A percentile compares a stretch with the other conserved stretches of the same genome.
Evolutionary conservation across 768 basidiomycete genomes (phyloP).

Genomic region (Auriscalpium vulgare): DNA sequence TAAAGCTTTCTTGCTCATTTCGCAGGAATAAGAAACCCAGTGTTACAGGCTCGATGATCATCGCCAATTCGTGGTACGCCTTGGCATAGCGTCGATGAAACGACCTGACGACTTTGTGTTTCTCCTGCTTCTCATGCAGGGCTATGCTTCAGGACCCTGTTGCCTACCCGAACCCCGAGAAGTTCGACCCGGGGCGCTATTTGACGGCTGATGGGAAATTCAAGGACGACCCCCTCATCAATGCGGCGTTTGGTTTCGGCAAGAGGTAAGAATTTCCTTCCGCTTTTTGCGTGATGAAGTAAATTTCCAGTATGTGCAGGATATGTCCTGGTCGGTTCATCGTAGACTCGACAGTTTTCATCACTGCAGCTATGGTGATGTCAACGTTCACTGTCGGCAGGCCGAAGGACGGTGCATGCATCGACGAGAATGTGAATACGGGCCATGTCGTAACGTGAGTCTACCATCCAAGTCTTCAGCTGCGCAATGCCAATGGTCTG

Average conservation of each 20-base stretch:
- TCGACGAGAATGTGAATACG: no score
- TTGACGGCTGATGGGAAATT: slow-evolving; percentile 5
- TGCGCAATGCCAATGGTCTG: no score
- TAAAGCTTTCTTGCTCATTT: neutral
- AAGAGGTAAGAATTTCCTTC: neutral
- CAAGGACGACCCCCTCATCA: slow-evolving; percentile 1
- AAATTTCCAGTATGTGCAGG: no score
- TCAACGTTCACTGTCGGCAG: no score
- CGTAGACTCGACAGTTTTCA: no score
- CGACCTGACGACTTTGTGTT: no score
- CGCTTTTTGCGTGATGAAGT: no score
- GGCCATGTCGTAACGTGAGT: no score
- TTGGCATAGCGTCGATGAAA: neutral
- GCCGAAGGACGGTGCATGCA: no score
- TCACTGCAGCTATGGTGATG: no score
- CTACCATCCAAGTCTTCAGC: no score
- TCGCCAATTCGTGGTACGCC: slow-evolving; percentile 5
- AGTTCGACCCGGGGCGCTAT: slow-evolving; percentile 11
- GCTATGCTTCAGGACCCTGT: slow-evolving; percentile 6
- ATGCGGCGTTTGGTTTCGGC: slow-evolving; percentile 2
- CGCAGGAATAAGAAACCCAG: neutral
- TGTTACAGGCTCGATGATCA: neutral
- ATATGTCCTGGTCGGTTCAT: slow-evolving; percentile 17
- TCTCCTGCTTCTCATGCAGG: no score
- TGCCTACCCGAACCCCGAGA: slow-evolving; percentile 7